phyloP scores from a whole-genome alignment of 208 protist genomes.

The Crithidia fasciculata region DNA sequence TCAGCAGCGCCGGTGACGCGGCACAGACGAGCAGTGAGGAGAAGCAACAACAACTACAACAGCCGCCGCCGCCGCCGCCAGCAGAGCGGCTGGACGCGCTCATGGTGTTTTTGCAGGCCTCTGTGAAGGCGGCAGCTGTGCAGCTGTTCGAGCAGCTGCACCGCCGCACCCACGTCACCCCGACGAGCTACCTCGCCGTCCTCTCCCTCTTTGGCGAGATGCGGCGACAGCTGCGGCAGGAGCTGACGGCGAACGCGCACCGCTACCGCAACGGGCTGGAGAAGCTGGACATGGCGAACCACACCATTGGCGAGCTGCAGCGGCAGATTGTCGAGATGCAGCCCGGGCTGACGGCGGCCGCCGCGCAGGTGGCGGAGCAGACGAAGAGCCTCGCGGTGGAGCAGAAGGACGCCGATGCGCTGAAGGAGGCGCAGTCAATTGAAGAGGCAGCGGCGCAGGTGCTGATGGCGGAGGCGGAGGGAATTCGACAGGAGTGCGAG shows the following conservation, averaged over 20 bases:
- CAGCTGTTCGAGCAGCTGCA: constrained; percentile 88
- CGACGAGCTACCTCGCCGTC: constrained; percentile 95
- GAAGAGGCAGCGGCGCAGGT: constrained; percentile 85
- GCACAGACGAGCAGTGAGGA: no score
- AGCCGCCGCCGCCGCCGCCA: constrained; percentile 16
- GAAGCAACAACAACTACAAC: no score
- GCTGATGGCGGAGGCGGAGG: constrained; percentile 88
- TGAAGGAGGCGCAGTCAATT: constrained; percentile 72
- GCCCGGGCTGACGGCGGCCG: constrained; percentile 89
- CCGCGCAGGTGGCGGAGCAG: constrained; percentile 91
- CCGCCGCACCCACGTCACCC: constrained; percentile 95
- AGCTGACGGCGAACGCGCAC: constrained; percentile 51
- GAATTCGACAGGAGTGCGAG: constrained; percentile 89
- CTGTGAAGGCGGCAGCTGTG: constrained; percentile 80
- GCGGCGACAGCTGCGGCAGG: constrained; percentile 70
- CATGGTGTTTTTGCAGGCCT: constrained; percentile 90
- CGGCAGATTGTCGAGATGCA: constrained; percentile 94
- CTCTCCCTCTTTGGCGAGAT: constrained; percentile 88
- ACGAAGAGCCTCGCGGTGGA: constrained; percentile 85
- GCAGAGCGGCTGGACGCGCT: constrained; percentile 69
- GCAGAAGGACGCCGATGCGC: constrained; percentile 86
- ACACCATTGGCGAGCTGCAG: constrained; percentile 94
- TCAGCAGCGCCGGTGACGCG: neutral
- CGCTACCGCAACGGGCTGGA: constrained; percentile 90
- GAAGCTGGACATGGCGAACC: constrained; percentile 94